phyloP scores from a whole-genome alignment of 805 yeast species.

The Starmerella gropengiesseri region DNA sequence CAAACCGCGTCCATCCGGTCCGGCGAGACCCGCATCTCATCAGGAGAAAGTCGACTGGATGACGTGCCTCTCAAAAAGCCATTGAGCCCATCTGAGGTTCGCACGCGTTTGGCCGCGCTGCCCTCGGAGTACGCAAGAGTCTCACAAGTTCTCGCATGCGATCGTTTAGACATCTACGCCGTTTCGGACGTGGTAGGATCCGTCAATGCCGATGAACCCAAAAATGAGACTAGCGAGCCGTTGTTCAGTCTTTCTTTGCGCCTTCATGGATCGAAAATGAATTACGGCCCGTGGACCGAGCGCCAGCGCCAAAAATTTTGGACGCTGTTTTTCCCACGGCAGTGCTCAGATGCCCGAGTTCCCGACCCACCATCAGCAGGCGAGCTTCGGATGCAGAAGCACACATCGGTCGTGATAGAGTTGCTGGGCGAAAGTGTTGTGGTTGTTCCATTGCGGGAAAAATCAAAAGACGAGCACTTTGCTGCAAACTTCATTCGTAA shows the following conservation, averaged over 20 bases:
- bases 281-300: conserved; percentile 95
- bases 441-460: conserved; percentile 74
- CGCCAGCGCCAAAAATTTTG: conserved; percentile 63
- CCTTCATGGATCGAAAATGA: conserved; percentile 50
- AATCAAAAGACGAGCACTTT: conserved; percentile 49
- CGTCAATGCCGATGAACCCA: conserved; percentile 25
- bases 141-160: conserved; percentile 56
- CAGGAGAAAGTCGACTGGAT: not conserved
- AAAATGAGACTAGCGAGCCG: conserved; percentile 11
- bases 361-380: conserved; percentile 39
- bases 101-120: conserved; percentile 16
- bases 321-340: conserved; percentile 51
- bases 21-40: not conserved
- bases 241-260: conserved; percentile 46
- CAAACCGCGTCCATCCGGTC: not conserved
- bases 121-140: conserved; percentile 71
- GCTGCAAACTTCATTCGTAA: conserved; percentile 6
- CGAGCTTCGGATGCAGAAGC: conserved; percentile 42
- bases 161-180: conserved; percentile 43
- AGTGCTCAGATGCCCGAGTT: conserved; percentile 37
- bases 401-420: conserved; percentile 44
- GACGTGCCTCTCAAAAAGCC: not conserved
- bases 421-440: conserved; percentile 56
- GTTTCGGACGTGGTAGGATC: conserved; percentile 65
- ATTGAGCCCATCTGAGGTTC: conserved; percentile 25